Evolutionary conservation across 306 rosid genomes (phyloP).

Genomic region (Clitoria ternatea): DNA sequence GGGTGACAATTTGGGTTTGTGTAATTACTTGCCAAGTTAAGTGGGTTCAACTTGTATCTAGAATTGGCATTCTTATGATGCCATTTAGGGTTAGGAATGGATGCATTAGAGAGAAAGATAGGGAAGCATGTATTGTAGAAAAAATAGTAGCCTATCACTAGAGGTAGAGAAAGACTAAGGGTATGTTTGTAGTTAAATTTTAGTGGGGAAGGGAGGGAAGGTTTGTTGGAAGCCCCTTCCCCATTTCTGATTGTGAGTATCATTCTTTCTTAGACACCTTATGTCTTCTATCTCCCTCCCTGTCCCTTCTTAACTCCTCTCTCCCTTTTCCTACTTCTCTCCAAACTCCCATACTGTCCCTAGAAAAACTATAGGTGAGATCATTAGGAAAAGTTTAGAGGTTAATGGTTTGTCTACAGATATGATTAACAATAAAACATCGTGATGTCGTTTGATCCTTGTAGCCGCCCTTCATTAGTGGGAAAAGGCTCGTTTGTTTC

Average conservation of each 20-base stretch:
- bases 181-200: no score
- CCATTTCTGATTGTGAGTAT: no score
- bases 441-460: background rate
- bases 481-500: background rate
- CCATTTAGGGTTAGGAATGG: background rate
- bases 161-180: background rate
- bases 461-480: background rate
- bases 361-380: background rate
- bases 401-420: background rate
- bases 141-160: background rate
- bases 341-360: no score
- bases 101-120: background rate
- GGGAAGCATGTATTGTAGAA: background rate
- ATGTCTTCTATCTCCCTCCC: no score
- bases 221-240: no score
- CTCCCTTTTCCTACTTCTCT: no score
- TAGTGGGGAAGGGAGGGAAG: no score
- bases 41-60: background rate
- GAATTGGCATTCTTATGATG: background rate
- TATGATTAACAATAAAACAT: background rate
- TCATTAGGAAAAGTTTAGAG: background rate
- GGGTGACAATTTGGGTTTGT: background rate
- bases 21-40: background rate
- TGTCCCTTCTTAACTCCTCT: no score
- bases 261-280: no score